These are phyloP conservation scores for Cyclospora cayetanensis DNA, from an alignment of 169 alveolate genomes.

Conservation along the genomic window DNA sequence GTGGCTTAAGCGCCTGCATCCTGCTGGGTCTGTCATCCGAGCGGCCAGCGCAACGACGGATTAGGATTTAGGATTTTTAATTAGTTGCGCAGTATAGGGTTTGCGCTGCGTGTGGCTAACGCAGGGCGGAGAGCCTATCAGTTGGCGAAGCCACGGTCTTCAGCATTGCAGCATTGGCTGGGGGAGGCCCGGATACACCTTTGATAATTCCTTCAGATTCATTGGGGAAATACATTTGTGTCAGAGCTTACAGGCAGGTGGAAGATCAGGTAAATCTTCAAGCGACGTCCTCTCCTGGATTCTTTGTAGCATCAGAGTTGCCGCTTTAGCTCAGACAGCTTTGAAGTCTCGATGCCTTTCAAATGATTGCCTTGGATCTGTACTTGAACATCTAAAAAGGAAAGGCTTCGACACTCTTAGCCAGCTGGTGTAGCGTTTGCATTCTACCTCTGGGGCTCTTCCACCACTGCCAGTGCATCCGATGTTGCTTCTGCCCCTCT, in stretches of 20 bases:
- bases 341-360: neutral
- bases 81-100: too few relatives aligned
- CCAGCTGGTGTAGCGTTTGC: neutral
- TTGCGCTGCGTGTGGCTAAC: too few relatives aligned
- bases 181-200: neutral
- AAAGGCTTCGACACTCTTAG: neutral
- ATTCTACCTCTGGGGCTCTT: neutral
- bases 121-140: constrained; percentile 37
- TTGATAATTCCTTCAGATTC: neutral
- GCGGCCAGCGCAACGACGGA: too few relatives aligned
- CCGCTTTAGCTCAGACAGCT: neutral
- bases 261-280: constrained; percentile 42
- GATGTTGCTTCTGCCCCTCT: neutral
- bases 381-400: neutral
- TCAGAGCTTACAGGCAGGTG: constrained; percentile 36
- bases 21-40: too few relatives aligned
- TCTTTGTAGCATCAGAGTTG: too few relatives aligned
- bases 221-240: constrained; percentile 27
- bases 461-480: too few relatives aligned
- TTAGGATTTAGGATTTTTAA: too few relatives aligned
- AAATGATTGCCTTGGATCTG: neutral
- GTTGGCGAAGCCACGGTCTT: neutral
- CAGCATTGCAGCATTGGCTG: neutral
- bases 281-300: too few relatives aligned
- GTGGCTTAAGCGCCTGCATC: too few relatives aligned